phyloP scores from a whole-genome alignment of 257 asterid species.

The Echium plantagineum region DNA sequence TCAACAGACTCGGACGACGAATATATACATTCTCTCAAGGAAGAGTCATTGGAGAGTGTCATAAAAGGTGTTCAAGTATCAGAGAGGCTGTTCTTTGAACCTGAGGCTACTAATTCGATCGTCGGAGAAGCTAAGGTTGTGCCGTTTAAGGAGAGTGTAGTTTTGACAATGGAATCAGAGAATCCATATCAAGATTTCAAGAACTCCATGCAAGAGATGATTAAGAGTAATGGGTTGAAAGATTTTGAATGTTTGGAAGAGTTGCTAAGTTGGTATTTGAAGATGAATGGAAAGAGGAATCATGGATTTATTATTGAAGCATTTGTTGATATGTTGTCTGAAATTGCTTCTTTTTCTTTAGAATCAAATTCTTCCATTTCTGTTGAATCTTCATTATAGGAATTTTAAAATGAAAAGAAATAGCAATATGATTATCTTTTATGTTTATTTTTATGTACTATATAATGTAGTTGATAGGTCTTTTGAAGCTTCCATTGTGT shows the following conservation, averaged over 20 bases:
- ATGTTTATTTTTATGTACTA: too few relatives aligned
- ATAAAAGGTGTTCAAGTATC: too few relatives aligned
- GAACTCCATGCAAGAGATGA: constrained; percentile 82
- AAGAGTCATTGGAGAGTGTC: too few relatives aligned
- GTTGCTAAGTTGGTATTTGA: constrained; percentile 66
- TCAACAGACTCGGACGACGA: constrained; percentile 28
- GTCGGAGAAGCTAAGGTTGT: constrained; percentile 3
- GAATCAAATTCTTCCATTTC: constrained; percentile 3
- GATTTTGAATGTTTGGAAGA: constrained; percentile 78
- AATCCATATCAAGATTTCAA: constrained; percentile 80
- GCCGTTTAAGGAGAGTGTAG: constrained; percentile 53
- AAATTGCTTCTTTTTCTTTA: constrained; percentile 14
- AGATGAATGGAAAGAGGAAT: constrained; percentile 53
- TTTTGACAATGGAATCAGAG: constrained; percentile 59
- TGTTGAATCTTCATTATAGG: constrained; percentile 24
- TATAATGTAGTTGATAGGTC: too few relatives aligned
- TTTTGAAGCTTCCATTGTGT: too few relatives aligned
- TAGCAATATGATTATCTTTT: too few relatives aligned
- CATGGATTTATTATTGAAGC: constrained; percentile 71
- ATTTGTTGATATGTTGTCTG: constrained; percentile 59
- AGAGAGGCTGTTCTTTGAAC: constrained; percentile 39
- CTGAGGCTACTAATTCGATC: constrained; percentile 40
- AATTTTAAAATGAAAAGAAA: too few relatives aligned
- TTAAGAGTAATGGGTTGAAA: constrained; percentile 57
- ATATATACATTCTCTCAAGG: too few relatives aligned